These are phyloP conservation scores for Pyrenula massariospora DNA, from an alignment of 495 filamentous ascomycete species.

Conservation along the genomic window DNA sequence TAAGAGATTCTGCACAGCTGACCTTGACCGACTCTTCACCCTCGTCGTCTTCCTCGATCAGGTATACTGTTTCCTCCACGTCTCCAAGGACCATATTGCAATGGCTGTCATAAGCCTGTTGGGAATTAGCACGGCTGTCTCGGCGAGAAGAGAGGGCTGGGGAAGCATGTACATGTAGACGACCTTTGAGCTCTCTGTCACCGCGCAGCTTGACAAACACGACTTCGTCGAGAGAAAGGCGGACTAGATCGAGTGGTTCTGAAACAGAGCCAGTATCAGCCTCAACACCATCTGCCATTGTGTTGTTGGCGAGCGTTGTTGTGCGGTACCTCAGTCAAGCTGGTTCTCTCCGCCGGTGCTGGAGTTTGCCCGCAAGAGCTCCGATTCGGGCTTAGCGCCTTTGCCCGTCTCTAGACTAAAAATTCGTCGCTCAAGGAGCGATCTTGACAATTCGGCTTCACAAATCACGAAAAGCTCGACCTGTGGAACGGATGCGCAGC, in stretches of 20 bases:
- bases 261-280: conserved; percentile 49
- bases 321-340: not conserved
- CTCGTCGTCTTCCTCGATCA: conserved; percentile 74
- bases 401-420: too few relatives aligned
- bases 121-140: too few relatives aligned
- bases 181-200: conserved; percentile 88
- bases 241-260: conserved; percentile 90
- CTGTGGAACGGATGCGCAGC: too few relatives aligned
- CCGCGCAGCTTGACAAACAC: conserved; percentile 96
- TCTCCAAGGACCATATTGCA: conserved; percentile 98
- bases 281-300: conserved; percentile 67
- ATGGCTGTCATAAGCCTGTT: conserved; percentile 92
- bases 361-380: not conserved
- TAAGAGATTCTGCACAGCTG: not conserved
- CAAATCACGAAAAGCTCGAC: too few relatives aligned
- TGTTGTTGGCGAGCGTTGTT: not conserved
- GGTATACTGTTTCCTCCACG: conserved; percentile 92
- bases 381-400: not conserved
- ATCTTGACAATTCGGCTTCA: too few relatives aligned
- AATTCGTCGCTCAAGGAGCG: too few relatives aligned
- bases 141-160: too few relatives aligned
- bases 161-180: conserved; percentile 63
- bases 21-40: conserved; percentile 61
- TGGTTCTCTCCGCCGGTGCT: not conserved
- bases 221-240: conserved; percentile 83